These are phyloP conservation scores for Castanopsis chinensis DNA, from an alignment of 306 rosid species.

Conservation along the genomic window DNA sequence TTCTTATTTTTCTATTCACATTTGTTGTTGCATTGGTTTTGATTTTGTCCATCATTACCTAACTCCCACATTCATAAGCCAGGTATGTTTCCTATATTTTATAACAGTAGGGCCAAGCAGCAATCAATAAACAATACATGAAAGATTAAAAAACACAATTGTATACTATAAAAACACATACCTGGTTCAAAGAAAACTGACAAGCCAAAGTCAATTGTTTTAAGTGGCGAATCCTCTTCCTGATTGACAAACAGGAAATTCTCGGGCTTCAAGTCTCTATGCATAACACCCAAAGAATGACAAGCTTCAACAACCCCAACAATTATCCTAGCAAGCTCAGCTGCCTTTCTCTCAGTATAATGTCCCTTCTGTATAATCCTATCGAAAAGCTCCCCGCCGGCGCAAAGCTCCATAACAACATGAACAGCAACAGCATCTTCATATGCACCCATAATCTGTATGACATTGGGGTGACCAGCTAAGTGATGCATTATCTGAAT, in stretches of 20 bases:
- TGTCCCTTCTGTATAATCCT: conserved; percentile 93
- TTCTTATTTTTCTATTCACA: no score
- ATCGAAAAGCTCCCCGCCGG: conserved; percentile 89
- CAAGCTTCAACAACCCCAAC: conserved; percentile 76
- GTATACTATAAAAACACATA: conserved; percentile 11
- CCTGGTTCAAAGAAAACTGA: conserved; percentile 91
- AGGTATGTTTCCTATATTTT: no score
- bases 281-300: conserved; percentile 95
- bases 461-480: conserved; percentile 87
- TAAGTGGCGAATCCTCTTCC: conserved; percentile 77
- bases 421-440: conserved; percentile 93
- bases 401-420: conserved; percentile 85
- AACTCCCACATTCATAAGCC: no score
- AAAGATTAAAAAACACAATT: background rate
- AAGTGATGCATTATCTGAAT: conserved; percentile 95
- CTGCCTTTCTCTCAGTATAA: conserved; percentile 79
- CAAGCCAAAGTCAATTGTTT: conserved; percentile 93
- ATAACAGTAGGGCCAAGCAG: no score
- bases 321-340: conserved; percentile 75
- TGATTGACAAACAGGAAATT: conserved; percentile 70
- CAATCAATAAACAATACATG: background rate
- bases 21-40: no score
- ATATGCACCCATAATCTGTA: conserved; percentile 69
- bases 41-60: no score
- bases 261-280: conserved; percentile 91